Evolutionary conservation across 495 filamentous ascomycete genomes (phyloP).

Genomic region (Trichoderma asperelloides): DNA sequence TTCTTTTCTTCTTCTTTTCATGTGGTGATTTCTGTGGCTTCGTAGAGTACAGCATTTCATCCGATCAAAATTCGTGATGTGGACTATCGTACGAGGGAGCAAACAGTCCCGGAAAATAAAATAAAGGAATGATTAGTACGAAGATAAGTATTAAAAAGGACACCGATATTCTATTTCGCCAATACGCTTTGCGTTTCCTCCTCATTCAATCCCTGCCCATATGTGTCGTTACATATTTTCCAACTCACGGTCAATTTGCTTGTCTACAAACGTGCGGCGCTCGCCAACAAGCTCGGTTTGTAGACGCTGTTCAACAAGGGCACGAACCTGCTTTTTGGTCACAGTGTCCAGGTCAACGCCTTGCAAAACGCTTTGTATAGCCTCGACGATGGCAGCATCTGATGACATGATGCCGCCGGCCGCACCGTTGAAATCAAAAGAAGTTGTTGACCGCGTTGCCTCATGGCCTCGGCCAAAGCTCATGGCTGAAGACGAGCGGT

Average conservation of each 20-base stretch:
- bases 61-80: neutral
- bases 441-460: constrained; percentile 49
- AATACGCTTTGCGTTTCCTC: neutral
- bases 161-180: neutral
- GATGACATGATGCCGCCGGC: constrained; percentile 50
- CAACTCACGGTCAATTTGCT: constrained; percentile 85
- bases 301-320: constrained; percentile 82
- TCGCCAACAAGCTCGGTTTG: constrained; percentile 81
- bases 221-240: constrained; percentile 67
- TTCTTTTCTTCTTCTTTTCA: neutral
- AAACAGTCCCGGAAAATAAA: neutral
- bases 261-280: constrained; percentile 74
- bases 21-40: neutral
- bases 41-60: neutral
- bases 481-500: constrained; percentile 28
- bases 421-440: constrained; percentile 65
- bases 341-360: constrained; percentile 92
- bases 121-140: neutral
- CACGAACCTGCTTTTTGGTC: constrained; percentile 95
- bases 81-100: neutral
- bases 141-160: neutral
- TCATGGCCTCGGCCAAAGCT: constrained; percentile 32
- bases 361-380: constrained; percentile 69
- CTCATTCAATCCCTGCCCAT: neutral
- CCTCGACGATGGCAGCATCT: constrained; percentile 67